Base-by-base conservation (phyloP, 768 basidiomycete genomes). In the Naganishia vishniacii region DNA sequence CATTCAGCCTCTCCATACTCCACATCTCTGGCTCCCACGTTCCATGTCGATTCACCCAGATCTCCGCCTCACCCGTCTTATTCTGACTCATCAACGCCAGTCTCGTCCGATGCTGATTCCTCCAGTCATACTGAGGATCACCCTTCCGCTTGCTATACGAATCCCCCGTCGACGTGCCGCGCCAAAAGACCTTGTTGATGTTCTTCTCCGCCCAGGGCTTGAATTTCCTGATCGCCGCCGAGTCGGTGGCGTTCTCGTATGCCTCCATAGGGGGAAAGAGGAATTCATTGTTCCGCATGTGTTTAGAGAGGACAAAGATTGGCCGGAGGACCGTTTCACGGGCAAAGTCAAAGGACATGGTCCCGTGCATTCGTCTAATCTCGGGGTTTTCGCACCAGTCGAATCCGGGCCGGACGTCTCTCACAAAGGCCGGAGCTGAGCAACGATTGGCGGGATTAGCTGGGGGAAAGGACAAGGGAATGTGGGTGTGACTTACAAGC, bases 141-240 rank as follows among this genome's bases (percentile, higher is more conserved):
- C 59, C 59, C 48, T 73, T 70, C 46, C 76, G 71, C 56, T 67
- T 68, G 53, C 71, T 62, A 41, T 73, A 73, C 20, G 58, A 64
- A 59, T 73, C 73, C 4, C 79, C 79, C 0, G 76, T 77, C 3
- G 75, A 75, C 42, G 71, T 73, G 0, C 79, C 79, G 6, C 78
- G 66, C 78, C 78, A 80, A 34, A 78, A 73, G 6, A 80, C 48
- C 29, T 72, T 68, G 32, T 77, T 70, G 62, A 78, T 72, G 18
- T 73, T 71, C 47, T 78, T 75, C 40, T 77, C 72, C 45, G 74
- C 71, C 79, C 79, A 80, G 3, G 72, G 68, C 13, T 71, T 70
- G 49, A 64, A 68, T 46, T 71, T 67, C 40, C 65, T 65, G 31
- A 51, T 18, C 7, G 67, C 70, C 13, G 47, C 32, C 4, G 62